Conservation (phyloP, 208 protist species). For the Phytomonas sp. region DNA sequence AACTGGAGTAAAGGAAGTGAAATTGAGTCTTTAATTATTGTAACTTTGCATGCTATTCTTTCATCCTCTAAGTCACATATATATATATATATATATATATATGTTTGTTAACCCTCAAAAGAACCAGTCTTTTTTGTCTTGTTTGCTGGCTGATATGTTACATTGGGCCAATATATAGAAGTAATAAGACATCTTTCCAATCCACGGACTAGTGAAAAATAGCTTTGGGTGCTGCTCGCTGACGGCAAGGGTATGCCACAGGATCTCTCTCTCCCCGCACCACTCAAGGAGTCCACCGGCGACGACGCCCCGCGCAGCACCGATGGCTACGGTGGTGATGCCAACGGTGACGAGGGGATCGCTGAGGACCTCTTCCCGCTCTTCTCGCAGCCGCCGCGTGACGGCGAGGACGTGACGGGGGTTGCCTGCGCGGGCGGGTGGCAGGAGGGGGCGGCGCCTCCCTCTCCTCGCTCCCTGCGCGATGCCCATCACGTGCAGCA, state of each 20-base stretch:
- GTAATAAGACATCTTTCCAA: background rate
- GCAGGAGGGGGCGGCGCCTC: constrained; percentile 1
- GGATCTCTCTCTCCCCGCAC: background rate
- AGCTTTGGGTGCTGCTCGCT: background rate
- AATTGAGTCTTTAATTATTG: too few relatives aligned
- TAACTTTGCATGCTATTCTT: too few relatives aligned
- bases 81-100: too few relatives aligned
- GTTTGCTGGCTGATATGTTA: background rate
- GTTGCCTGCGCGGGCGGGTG: background rate
- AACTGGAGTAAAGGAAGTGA: too few relatives aligned
- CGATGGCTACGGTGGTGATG: background rate
- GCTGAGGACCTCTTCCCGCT: constrained; percentile 23
- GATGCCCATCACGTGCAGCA: constrained; percentile 26
- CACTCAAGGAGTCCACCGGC: background rate
- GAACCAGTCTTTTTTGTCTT: background rate
- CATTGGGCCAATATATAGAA: background rate
- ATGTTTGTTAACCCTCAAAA: too few relatives aligned
- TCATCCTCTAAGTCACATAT: too few relatives aligned
- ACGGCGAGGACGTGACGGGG: too few relatives aligned
- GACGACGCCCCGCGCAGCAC: background rate
- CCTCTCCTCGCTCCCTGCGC: constrained; percentile 7
- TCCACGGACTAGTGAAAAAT: background rate
- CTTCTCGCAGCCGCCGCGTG: constrained; percentile 9
- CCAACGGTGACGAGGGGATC: constrained; percentile 15
- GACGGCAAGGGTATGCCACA: background rate